These are phyloP conservation scores for Vitis rupestris DNA, from an alignment of 164 flowering plant genomes.

Conservation along the genomic window DNA sequence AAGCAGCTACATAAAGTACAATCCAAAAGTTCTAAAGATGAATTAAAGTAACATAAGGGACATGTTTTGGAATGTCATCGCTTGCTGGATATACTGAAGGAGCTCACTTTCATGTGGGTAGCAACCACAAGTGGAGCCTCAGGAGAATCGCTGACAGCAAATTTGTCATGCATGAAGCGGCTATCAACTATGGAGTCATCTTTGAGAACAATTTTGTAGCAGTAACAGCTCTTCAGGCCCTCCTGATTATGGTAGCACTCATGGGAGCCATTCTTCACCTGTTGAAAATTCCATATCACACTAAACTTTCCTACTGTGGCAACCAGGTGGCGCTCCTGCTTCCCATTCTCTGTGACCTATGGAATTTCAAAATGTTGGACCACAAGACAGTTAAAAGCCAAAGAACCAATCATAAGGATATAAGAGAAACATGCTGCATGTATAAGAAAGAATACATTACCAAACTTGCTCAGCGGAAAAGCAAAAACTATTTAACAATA, in stretches of 20 bases:
- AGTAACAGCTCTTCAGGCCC: conserved; percentile 95
- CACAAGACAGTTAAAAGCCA: neutral
- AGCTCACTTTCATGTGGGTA: conserved; percentile 88
- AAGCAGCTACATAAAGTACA: conserved; percentile 11
- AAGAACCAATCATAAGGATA: neutral
- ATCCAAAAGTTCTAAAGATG: conserved; percentile 6
- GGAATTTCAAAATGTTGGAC: neutral
- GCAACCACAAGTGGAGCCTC: conserved; percentile 97
- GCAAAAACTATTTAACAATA: neutral
- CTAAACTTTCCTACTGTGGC: conserved; percentile 93
- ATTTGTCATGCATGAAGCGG: conserved; percentile 94
- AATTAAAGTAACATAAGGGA: neutral
- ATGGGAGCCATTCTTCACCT: conserved; percentile 86
- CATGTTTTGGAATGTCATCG: conserved; percentile 22
- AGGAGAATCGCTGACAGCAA: conserved; percentile 75
- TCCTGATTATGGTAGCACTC: conserved; percentile 82
- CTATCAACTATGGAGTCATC: conserved; percentile 95
- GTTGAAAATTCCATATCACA: conserved; percentile 88
- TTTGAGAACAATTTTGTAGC: conserved; percentile 80
- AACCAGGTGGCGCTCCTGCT: conserved; percentile 87
- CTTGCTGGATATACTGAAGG: conserved; percentile 83
- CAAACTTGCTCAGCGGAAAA: neutral
- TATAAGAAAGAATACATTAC: neutral
- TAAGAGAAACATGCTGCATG: neutral
- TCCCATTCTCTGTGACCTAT: conserved; percentile 82